These are phyloP conservation scores for Marasmius oreades DNA, from an alignment of 1,284 basidiomycete species.

Conservation along the genomic window DNA sequence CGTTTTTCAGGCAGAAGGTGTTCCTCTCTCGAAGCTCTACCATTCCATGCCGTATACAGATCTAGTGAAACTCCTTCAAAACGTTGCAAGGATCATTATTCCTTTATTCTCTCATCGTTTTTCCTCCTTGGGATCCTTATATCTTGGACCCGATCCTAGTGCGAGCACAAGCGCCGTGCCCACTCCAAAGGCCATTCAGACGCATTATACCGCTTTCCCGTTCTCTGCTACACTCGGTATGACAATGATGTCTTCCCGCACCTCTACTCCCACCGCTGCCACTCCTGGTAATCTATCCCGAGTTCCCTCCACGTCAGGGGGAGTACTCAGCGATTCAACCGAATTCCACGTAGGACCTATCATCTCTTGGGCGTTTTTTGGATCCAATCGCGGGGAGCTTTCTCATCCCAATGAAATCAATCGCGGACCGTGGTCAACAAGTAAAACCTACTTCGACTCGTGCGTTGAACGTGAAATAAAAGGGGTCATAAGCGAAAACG, in stretches of 20 bases:
- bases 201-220: constrained; percentile 36
- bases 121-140: constrained; percentile 66
- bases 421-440: constrained; percentile 69
- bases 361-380: constrained; percentile 85
- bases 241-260: constrained; percentile 12
- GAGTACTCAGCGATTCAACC: constrained; percentile 1
- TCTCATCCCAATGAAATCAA: constrained; percentile 63
- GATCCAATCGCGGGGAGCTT: constrained; percentile 71
- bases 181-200: constrained; percentile 32
- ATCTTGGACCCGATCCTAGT: constrained; percentile 47
- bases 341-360: constrained; percentile 71
- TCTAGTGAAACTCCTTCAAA: constrained; percentile 59
- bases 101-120: constrained; percentile 76
- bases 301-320: neutral
- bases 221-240: constrained; percentile 37
- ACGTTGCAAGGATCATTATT: constrained; percentile 61
- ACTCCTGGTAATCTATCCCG: neutral
- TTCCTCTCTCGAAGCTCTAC: constrained; percentile 64
- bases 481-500: constrained; percentile 68
- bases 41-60: constrained; percentile 61
- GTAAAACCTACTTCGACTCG: constrained; percentile 54
- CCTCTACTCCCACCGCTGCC: constrained; percentile 6
- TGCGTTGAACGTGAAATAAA: constrained; percentile 64
- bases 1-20: constrained; percentile 55
- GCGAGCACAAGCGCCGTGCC: constrained; percentile 25